phyloP scores from a whole-genome alignment of 1,284 basidiomycete species.

The Phlebopus sp. region DNA sequence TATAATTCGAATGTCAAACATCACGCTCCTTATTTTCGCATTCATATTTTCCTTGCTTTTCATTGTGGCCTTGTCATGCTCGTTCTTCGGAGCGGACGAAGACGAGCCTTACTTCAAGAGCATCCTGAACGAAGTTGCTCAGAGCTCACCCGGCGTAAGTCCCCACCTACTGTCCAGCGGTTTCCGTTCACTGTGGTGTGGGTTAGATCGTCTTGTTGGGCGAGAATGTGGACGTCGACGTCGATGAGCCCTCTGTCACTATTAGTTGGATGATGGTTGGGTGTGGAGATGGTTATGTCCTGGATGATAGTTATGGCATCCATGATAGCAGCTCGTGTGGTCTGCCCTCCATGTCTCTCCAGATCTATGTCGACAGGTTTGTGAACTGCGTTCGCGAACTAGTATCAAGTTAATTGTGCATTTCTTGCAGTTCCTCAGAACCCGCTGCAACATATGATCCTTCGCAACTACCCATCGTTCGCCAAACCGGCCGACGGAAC shows the following conservation, averaged over 20 bases:
- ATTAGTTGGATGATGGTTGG: slow-evolving; percentile 58
- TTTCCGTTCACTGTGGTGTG: background rate
- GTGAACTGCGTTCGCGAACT: slow-evolving; percentile 13
- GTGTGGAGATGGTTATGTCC: slow-evolving; percentile 45
- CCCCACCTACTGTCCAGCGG: background rate
- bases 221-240: slow-evolving; percentile 55
- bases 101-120: slow-evolving; percentile 42
- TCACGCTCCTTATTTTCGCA: slow-evolving; percentile 40
- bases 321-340: slow-evolving; percentile 49
- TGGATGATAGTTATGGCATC: slow-evolving; percentile 48
- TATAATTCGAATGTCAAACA: slow-evolving; percentile 39
- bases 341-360: slow-evolving; percentile 41
- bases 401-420: background rate
- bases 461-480: slow-evolving; percentile 40
- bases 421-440: slow-evolving; percentile 11
- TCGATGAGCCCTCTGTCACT: slow-evolving; percentile 55
- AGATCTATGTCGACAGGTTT: slow-evolving; percentile 52
- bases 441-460: slow-evolving; percentile 48
- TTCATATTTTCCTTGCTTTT: slow-evolving; percentile 44
- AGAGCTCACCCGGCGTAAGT: slow-evolving; percentile 45
- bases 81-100: slow-evolving; percentile 47
- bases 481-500: slow-evolving; percentile 38
- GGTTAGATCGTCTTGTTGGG: slow-evolving; percentile 52
- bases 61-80: slow-evolving; percentile 44
- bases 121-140: slow-evolving; percentile 42